Evolutionary conservation across 495 filamentous ascomycete species (phyloP), one percentile per base, ranked within the genome.

Genomic region (Penicillium dipodomyicola): DNA sequence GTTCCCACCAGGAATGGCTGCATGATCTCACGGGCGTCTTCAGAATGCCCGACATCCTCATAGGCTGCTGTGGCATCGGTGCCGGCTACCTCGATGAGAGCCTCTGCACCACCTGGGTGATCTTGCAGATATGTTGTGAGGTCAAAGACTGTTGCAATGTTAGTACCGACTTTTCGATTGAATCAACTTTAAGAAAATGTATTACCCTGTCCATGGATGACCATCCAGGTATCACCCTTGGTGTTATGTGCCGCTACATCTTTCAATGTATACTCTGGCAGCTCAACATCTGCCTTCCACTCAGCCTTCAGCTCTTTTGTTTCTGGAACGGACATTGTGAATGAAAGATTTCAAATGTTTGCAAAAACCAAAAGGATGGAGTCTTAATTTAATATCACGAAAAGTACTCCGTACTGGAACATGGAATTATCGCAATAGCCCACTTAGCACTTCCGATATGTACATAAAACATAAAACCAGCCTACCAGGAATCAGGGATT

Each of bases 41-140:
- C 72, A 2, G 77, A 80, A 46, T 84, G 83, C 0, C 80, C 81
- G 5, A 76, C 76, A 49, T 82, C 70, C 27, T 84, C 80, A 49
- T 78, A 84, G 3, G 56, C 73, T 6, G 69, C 72, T 1, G 76
- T 83, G 4, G 78, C 81, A 66, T 84, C 81, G 35, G 58, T 67
- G 5, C 82, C 82, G 25, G 79, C 82, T 5, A 73, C 66, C 41
- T 84, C 78, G 5, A 70, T 4, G 1, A 84, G 69, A 9, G 77
- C 65, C 0, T 79, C 77, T 12, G 65, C 65, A 4, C 81, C 82
- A 10, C 82, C 82, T 1, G 82, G 82, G 57, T 84, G 81, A 52
- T 84, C 80, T 49, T 76, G 61, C 0, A 77, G 41, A 54, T 83
- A 84, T 23, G 68, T 60, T 8, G 81, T 72, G 39, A 81, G 69